Percentiles rank a stretch among this genome's conserved stretches.
Conservation (phyloP, 2,329 filamentous ascomycete genomes). For the Mycosphaerelloides madeirae region DNA sequence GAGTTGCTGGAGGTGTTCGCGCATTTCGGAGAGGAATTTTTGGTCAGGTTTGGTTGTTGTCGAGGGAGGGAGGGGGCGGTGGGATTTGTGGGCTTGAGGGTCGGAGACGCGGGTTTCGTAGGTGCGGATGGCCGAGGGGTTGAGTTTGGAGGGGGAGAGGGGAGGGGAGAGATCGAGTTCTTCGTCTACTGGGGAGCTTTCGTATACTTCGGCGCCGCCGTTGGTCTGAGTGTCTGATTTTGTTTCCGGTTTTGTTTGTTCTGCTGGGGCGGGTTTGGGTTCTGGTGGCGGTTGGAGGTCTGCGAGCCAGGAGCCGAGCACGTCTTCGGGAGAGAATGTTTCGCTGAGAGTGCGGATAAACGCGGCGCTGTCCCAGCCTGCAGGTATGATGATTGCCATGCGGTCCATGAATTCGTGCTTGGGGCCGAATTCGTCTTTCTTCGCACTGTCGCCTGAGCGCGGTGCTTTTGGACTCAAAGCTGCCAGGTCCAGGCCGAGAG, state of each 20-base stretch:
- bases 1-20: conserved; percentile 64
- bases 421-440: conserved; percentile 54
- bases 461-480: conserved; percentile 34
- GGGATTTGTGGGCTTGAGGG: conserved; percentile 28
- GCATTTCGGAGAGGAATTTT: conserved; percentile 33
- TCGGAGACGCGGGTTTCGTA: conserved; percentile 31
- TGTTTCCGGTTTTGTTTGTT: conserved; percentile 25
- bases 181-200: conserved; percentile 24
- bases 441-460: conserved; percentile 46
- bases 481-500: conserved; percentile 52
- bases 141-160: conserved; percentile 20
- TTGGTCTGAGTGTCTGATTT: conserved; percentile 19
- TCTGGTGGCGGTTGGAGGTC: conserved; percentile 53
- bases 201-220: conserved; percentile 26
- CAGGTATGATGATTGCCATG: conserved; percentile 90
- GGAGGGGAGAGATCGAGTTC: conserved; percentile 15
- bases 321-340: conserved; percentile 82
- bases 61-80: conserved; percentile 29
- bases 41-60: conserved; percentile 32
- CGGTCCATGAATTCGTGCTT: conserved; percentile 56
- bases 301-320: conserved; percentile 69
- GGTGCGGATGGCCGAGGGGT: conserved; percentile 24
- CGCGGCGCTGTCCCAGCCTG: conserved; percentile 98
- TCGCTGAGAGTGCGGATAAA: conserved; percentile 91
- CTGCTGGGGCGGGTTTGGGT: conserved; percentile 40